These are phyloP conservation scores for Mortierella sp. DNA, from an alignment of 371 early-diverging fungal species.

Conservation along the genomic window DNA sequence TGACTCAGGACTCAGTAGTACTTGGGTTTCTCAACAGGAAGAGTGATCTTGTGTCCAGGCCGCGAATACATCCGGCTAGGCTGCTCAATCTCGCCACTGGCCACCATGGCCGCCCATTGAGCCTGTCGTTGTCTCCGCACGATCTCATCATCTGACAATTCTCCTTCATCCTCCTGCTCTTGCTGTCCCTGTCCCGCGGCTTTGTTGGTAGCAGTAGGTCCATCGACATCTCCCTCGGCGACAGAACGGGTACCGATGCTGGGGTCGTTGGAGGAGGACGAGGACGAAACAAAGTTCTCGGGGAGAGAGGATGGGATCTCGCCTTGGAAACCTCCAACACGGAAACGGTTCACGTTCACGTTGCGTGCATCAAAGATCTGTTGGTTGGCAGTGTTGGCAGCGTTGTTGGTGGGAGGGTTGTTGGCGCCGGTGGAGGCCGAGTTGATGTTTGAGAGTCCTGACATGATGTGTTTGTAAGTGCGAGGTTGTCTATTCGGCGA, in stretches of 20 bases:
- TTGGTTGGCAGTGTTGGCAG: slow-evolving; percentile 29
- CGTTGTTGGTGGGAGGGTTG: not conserved
- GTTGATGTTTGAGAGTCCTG: slow-evolving; percentile 1
- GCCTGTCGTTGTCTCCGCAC: slow-evolving; percentile 14
- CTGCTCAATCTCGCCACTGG: slow-evolving; percentile 20
- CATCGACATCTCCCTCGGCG: slow-evolving; percentile 5
- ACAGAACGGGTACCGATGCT: not conserved
- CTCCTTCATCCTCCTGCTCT: not conserved
- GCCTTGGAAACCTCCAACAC: slow-evolving; percentile 40
- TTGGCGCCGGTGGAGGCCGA: not conserved
- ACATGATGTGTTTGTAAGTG: slow-evolving; percentile 17
- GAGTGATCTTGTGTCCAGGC: slow-evolving; percentile 26
- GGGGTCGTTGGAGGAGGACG: not conserved
- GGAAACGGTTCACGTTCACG: slow-evolving; percentile 29
- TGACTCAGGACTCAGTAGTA: not conserved
- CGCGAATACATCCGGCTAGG: not conserved
- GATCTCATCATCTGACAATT: slow-evolving; percentile 11
- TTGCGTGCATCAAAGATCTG: slow-evolving; percentile 46
- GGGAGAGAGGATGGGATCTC: not conserved
- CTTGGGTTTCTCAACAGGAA: slow-evolving; percentile 49
- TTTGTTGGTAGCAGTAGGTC: not conserved
- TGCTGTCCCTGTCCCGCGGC: not conserved
- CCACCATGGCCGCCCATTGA: slow-evolving; percentile 18
- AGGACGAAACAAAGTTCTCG: not conserved
- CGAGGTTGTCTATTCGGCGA: not conserved